A percentile compares a stretch with the other conserved stretches of the same genome.
phyloP scores from a whole-genome alignment of 148 eudicot genomes.

The Silene uniflora region DNA sequence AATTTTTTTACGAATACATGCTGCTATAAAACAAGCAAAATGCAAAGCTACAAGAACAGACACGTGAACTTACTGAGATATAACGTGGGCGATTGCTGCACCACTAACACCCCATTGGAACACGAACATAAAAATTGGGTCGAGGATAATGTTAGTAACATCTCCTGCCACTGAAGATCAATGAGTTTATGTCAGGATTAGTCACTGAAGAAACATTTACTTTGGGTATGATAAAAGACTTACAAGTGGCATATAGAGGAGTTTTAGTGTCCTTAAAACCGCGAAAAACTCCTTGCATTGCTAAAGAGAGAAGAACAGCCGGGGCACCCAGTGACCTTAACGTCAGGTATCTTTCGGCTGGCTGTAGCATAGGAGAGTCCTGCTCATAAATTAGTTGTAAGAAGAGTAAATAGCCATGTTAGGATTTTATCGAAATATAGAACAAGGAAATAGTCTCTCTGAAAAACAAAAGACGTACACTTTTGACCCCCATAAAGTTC shows the following conservation, averaged over 20 bases:
- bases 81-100: conserved; percentile 78
- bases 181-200: neutral
- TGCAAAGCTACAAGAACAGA: neutral
- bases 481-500: conserved; percentile 62
- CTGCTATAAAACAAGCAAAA: neutral
- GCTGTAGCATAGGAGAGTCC: conserved; percentile 66
- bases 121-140: conserved; percentile 61
- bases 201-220: neutral
- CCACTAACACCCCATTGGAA: conserved; percentile 62
- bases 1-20: neutral
- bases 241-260: conserved; percentile 73
- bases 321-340: conserved; percentile 81
- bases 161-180: conserved; percentile 61
- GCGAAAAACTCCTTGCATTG: conserved; percentile 87
- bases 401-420: neutral
- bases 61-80: conserved; percentile 62
- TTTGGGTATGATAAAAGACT: conserved; percentile 6
- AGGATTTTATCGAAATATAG: neutral
- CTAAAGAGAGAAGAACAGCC: conserved; percentile 81
- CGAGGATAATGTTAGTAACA: conserved; percentile 54
- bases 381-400: conserved; percentile 11
- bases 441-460: neutral
- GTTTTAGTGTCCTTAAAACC: conserved; percentile 83
- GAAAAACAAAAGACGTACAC: conserved; percentile 35
- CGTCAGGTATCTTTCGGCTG: conserved; percentile 59